Evolutionary conservation across 371 early-diverging fungal species (phyloP).

Genomic region (Mucor ambiguus): DNA sequence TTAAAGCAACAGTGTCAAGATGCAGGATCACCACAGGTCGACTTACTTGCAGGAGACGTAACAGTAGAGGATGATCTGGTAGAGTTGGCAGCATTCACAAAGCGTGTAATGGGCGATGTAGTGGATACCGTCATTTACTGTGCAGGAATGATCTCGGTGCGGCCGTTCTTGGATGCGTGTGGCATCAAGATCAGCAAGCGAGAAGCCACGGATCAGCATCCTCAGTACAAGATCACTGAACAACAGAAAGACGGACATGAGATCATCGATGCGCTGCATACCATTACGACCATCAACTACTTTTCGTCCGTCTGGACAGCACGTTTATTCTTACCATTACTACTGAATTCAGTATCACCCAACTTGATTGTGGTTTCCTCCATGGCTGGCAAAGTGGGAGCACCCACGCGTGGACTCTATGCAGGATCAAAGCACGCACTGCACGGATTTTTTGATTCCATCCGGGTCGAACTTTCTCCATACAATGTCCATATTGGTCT

Average conservation of each 20-base stretch:
- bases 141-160: constrained; percentile 72
- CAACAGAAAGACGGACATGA: not conserved
- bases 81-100: constrained; percentile 20
- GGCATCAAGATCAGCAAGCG: constrained; percentile 29
- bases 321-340: constrained; percentile 60
- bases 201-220: constrained; percentile 8
- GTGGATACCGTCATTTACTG: constrained; percentile 71
- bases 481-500: constrained; percentile 67
- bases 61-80: constrained; percentile 36
- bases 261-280: constrained; percentile 32
- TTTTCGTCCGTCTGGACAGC: constrained; percentile 64
- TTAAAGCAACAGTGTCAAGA: constrained; percentile 54
- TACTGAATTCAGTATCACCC: constrained; percentile 54
- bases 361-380: constrained; percentile 81
- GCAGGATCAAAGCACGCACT: constrained; percentile 83
- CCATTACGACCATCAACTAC: constrained; percentile 68
- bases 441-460: constrained; percentile 83
- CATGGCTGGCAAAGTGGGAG: constrained; percentile 76
- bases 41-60: constrained; percentile 34
- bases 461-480: constrained; percentile 74
- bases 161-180: constrained; percentile 56
- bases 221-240: not conserved
- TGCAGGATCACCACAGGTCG: constrained; percentile 25
- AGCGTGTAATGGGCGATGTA: constrained; percentile 36
- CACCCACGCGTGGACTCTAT: constrained; percentile 86